These are phyloP conservation scores for Eucalyptus regnans DNA, from an alignment of 345 rosid genomes.

Conservation along the genomic window DNA sequence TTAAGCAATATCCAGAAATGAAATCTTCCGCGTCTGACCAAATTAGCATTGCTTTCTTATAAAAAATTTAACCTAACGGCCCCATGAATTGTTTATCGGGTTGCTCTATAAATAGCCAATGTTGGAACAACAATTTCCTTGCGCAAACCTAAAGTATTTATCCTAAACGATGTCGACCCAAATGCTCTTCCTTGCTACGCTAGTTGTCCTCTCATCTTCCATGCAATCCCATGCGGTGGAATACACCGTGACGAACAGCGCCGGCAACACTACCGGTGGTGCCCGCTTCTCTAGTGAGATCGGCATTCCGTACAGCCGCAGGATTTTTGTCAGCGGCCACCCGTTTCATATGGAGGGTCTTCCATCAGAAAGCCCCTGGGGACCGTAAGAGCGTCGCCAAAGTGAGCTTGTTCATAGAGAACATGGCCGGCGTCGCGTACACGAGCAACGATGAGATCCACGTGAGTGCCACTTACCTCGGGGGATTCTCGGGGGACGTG, in stretches of 20 bases:
- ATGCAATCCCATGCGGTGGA: constrained; percentile 15
- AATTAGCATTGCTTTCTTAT: not conserved
- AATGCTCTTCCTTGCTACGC: not conserved
- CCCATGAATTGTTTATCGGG: not conserved
- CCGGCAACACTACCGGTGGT: constrained; percentile 7
- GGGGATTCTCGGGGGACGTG: constrained; percentile 21
- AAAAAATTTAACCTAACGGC: not conserved
- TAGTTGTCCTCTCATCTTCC: not conserved
- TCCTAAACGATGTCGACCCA: not conserved
- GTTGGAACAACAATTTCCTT: not conserved
- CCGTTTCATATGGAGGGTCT: constrained; percentile 16
- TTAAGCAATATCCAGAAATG: not conserved
- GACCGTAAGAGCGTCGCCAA: constrained; percentile 12
- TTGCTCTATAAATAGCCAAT: not conserved
- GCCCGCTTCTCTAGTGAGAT: constrained; percentile 9
- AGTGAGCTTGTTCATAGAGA: constrained; percentile 21
- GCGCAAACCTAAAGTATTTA: not conserved
- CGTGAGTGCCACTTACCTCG: constrained; percentile 15
- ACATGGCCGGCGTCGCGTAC: constrained; percentile 10
- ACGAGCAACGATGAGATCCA: constrained; percentile 22
- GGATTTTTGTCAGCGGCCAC: constrained; percentile 14
- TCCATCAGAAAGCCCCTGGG: constrained; percentile 8
- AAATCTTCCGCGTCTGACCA: not conserved
- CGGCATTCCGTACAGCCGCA: constrained; percentile 5
- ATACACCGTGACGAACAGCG: constrained; percentile 16